Evolutionary conservation across 495 filamentous ascomycete genomes (phyloP), one percentile per base, ranked within the genome.

Genomic region (Poronia punctata): DNA sequence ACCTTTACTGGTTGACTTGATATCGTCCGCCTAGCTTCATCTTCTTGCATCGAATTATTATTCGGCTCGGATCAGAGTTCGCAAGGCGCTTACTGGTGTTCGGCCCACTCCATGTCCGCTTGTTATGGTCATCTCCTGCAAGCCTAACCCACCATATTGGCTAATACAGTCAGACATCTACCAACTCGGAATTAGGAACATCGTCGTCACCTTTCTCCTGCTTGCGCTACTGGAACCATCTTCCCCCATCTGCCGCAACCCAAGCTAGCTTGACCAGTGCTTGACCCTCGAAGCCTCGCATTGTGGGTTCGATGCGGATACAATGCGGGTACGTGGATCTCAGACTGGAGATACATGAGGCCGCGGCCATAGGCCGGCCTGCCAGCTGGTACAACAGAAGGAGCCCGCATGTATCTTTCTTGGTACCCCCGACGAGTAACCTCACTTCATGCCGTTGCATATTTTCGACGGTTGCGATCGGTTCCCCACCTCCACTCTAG

Each of bases 251-350:
- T 49, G 45, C 46, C 50, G 49, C 50, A 46, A 53, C 50, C 50
- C 45, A 38, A 54, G 41, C 54, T 51, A 46, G 56, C 52, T 57
- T 66, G 60, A 52, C 54, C 57, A 54, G 65, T 64, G 55, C 48
- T 51, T 55, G 50, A 38, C 46, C 51, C 45, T 57, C 53, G 49
- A 53, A n/a, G n/a, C n/a, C n/a, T n/a, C n/a, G n/a, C n/a, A n/a
- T n/a, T n/a, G n/a, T n/a, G n/a, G n/a, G n/a, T n/a, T n/a, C n/a
- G n/a, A n/a, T n/a, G n/a, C n/a, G n/a, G n/a, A 16, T 25, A 25
- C 3, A 8, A 25, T 42, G 15, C n/a, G n/a, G n/a, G n/a, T 37
- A 28, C 18, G 24, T 32, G 26, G 33, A 20, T 38, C 35, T 33
- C 16, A 43, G 30, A 27, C 17, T 14, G 25, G 20, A 25, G 20